Evolutionary conservation across 306 rosid species (phyloP), one percentile per base, ranked within the genome.

Genomic region (Psophocarpus tetragonolobus): DNA sequence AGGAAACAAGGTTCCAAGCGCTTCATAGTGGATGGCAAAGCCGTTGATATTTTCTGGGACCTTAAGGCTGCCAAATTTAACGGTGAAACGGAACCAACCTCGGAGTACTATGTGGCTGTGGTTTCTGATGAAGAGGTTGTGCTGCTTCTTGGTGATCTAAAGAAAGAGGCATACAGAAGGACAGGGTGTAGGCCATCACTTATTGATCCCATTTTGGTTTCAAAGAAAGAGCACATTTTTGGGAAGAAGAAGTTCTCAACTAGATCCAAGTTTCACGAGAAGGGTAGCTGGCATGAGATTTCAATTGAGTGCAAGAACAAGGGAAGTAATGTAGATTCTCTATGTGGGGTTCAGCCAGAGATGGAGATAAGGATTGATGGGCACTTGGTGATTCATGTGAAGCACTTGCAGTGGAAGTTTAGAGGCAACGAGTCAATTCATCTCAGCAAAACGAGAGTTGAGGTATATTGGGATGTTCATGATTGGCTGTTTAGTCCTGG

Each of bases 401-500:
- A 93, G 81, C 98, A 87, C 45, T 88, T 93, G 77, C 95, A 91
- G 5, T 93, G 98, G 98, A 93, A 93, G 39, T 93, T 93, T 45
- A 87, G 98, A 89, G 98, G 98, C 39, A 93, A 93, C 27, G 97
- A 91, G 63, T 88, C 91, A 0, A 84, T 93, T 82, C 88, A 86
- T 86, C 85, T 91, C 38, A 88, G 89, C 70, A 91, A 88, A 74
- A 84, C 88, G 79, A 87, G 95, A 80, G 74, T 93, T 8, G 98
- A 91, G 77, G 95, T 93, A 21, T 93, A 84, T 76, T 93, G 97
- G 97, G 98, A 93, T 86, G 97, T 91, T 17, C 97, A 93, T 80
- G 98, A 91, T 71, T 93, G 98, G 98, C 81, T 93, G 0, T 93
- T 93, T 82, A 88, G 85, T 79, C 95, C 97, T 54, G 98, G 98